Conservation (phyloP, 2,329 filamentous ascomycete genomes). For the Geosmithia morbida region DNA sequence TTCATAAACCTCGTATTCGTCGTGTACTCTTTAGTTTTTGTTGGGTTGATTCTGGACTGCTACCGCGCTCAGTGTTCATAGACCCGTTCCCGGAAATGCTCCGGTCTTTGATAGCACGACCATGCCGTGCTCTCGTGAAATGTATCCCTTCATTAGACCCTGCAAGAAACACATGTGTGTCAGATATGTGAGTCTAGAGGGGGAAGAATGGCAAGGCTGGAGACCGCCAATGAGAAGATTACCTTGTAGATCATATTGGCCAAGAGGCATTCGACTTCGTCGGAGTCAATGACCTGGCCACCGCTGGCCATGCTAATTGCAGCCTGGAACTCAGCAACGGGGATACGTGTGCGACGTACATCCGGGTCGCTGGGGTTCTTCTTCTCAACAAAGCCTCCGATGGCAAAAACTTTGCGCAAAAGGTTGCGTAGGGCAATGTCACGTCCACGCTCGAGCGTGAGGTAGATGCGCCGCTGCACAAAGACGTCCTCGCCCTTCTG, state of each 20-base stretch:
- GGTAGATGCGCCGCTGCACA: constrained; percentile 82
- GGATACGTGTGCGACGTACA: constrained; percentile 61
- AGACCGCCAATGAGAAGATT: constrained; percentile 8
- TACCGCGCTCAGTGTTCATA: constrained; percentile 23
- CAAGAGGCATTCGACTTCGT: constrained; percentile 90
- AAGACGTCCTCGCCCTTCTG: constrained; percentile 79
- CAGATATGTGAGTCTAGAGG: not conserved
- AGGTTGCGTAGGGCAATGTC: constrained; percentile 89
- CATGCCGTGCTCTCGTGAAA: constrained; percentile 75
- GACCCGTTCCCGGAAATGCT: constrained; percentile 83
- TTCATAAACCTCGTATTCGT: not conserved
- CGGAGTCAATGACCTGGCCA: constrained; percentile 56
- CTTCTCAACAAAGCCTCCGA: constrained; percentile 64
- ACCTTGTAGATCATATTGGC: constrained; percentile 99
- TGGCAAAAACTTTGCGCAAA: constrained; percentile 78
- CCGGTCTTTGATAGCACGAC: constrained; percentile 88
- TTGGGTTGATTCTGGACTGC: no score
- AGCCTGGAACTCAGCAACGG: constrained; percentile 70
- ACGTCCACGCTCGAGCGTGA: constrained; percentile 82
- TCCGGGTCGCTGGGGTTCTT: constrained; percentile 53
- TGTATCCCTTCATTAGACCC: constrained; percentile 97
- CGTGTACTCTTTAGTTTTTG: not conserved
- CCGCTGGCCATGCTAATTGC: constrained; percentile 63
- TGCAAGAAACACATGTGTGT: constrained; percentile 17
- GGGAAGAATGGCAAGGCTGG: not conserved